Evolutionary conservation across 495 filamentous ascomycete genomes (phyloP).

Genomic region (Neurospora discreta): DNA sequence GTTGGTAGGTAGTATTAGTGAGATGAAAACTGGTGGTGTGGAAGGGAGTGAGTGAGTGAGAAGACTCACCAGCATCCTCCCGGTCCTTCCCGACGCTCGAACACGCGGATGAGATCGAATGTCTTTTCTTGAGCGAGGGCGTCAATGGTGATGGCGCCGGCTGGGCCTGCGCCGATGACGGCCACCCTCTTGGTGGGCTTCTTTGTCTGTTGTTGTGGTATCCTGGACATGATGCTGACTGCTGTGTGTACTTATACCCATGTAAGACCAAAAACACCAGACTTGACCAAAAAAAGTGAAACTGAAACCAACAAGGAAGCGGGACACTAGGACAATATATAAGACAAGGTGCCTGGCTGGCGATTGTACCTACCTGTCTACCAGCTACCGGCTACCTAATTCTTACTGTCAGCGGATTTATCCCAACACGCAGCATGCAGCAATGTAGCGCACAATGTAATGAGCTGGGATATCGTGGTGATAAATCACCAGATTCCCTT

Average conservation of each 20-base stretch:
- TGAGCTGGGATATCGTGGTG: too few relatives aligned
- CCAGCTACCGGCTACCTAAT: too few relatives aligned
- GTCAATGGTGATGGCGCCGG: constrained; percentile 48
- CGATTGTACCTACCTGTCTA: not conserved
- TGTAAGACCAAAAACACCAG: too few relatives aligned
- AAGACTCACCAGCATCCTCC: constrained; percentile 45
- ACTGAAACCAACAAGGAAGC: not conserved
- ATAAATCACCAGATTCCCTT: too few relatives aligned
- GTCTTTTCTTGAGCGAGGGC: constrained; percentile 43
- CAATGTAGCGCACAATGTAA: too few relatives aligned
- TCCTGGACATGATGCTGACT: not conserved
- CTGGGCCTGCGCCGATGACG: constrained; percentile 48
- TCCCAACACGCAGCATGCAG: too few relatives aligned
- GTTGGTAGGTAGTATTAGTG: constrained; percentile 1
- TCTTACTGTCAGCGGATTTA: too few relatives aligned
- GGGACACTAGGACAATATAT: not conserved
- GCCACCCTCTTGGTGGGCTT: constrained; percentile 38
- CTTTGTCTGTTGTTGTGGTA: not conserved
- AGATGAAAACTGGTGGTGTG: not conserved
- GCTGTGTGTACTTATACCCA: not conserved
- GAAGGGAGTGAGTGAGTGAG: not conserved
- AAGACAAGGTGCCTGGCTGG: not conserved
- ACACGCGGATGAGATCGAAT: constrained; percentile 47
- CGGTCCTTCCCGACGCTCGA: constrained; percentile 45
- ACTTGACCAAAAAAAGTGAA: too few relatives aligned